Percentiles rank a stretch among this genome's conserved stretches.
Evolutionary conservation across 2,329 filamentous ascomycete genomes (phyloP).

Genomic region (Aureobasidium sp.): DNA sequence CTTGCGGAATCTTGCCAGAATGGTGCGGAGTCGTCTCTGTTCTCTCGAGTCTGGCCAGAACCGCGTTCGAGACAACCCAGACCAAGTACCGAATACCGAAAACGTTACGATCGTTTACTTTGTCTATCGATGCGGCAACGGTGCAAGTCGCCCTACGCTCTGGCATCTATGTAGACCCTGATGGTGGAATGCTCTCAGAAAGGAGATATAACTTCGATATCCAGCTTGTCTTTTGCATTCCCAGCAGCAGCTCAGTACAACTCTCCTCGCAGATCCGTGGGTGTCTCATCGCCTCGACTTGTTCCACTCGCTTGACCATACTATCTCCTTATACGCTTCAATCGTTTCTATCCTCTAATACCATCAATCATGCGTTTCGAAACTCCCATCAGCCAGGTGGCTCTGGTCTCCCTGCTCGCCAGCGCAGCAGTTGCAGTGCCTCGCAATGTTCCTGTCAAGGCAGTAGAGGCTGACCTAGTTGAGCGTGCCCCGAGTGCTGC

Average conservation of each 20-base stretch:
- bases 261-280: neutral
- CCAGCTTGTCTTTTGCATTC: neutral
- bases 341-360: neutral
- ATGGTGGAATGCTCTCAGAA: neutral
- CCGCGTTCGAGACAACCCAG: neutral
- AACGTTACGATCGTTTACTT: neutral
- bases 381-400: conserved; percentile 7
- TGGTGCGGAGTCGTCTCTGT: neutral
- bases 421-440: conserved; percentile 2
- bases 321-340: neutral
- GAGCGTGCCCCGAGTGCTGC: neutral
- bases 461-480: neutral
- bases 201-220: neutral
- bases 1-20: neutral
- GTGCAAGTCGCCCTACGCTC: neutral
- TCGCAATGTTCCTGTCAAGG: neutral
- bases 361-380: conserved; percentile 6
- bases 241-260: conserved; percentile 3
- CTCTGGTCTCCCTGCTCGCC: conserved; percentile 4
- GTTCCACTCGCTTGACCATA: neutral
- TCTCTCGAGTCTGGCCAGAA: conserved; percentile 6
- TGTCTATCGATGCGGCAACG: conserved; percentile 10
- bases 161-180: neutral
- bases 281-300: neutral
- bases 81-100: conserved; percentile 5